Base-by-base conservation (phyloP, 805 yeast species). In the Groenewaldozyma salmanticensis region DNA sequence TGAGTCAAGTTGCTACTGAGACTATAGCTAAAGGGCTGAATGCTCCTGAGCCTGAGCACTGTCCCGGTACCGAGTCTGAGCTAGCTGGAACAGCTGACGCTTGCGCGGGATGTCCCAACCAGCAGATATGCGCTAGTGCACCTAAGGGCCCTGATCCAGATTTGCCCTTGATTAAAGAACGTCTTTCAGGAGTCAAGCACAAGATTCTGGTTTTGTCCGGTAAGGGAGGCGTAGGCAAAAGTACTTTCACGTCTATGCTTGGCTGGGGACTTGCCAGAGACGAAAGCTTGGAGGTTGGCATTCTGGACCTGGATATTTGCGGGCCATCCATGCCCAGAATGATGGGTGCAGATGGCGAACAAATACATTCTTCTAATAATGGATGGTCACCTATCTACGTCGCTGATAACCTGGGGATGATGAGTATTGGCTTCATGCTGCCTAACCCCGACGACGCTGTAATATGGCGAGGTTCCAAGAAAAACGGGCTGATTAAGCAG, bases 311-410 rank as follows among this genome's bases (percentile, higher is more conserved):
- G 42, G 99, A 92, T 65, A 86, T 92, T 29, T 92, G 98, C 63
- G 99, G 99, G 0, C 99, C 99, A 0, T 87, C 96, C 1, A 67
- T 92, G 50, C 97, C 98, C 0, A 72, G 81, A 44, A 92, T 92
- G 94, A 68, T 92, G 45, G 97, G 98, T 2, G 88, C 94, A 4
- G 80, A 76, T 46, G 82, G 84, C 18, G 96, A 88, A 55, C 71
- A 77, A 21, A 72, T 92, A 2, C 97, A 92, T 61, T 79, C 85
- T 44, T 85, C 96, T 0, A 85, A 80, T 52, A 72, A 86, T 0
- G 98, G 98, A 0, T 87, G 96, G 95, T 78, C 94, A 0, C 98
- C 99, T 0, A 95, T 92, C 1, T 92, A 92, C 54, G 94, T 88
- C 0, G 84, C 88, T 7, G 98, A 92, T 55, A 92, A 92, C 60